Percentiles rank a stretch among this genome's conserved stretches.
Evolutionary conservation across 1,284 basidiomycete genomes (phyloP).

Genomic region (Apiotrichum siamense): DNA sequence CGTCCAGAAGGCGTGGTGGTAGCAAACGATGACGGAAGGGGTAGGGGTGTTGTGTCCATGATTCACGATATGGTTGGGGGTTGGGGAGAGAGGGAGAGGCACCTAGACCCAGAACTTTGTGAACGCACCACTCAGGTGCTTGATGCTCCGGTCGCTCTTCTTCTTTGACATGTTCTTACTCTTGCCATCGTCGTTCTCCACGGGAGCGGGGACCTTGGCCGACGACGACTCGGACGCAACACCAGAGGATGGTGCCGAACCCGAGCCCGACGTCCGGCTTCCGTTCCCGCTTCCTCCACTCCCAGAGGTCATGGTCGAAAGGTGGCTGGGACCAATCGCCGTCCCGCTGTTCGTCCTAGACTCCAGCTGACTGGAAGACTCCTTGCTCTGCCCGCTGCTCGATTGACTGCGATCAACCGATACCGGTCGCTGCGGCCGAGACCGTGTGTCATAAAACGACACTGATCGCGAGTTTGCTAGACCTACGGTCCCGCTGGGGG

Average conservation of each 20-base stretch:
- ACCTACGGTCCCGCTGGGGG: not conserved
- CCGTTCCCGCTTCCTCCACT: not conserved
- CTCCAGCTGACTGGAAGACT: constrained; percentile 4
- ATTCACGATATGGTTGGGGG: not conserved
- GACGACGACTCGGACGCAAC: not conserved
- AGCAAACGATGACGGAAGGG: too few species aligned
- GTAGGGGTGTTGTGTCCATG: not conserved
- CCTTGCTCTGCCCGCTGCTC: constrained; percentile 12
- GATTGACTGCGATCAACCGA: constrained; percentile 11
- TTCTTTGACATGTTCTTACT: constrained; percentile 19
- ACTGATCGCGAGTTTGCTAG: constrained; percentile 13
- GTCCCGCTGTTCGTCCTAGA: constrained; percentile 16
- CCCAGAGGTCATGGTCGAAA: not conserved
- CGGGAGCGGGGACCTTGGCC: not conserved
- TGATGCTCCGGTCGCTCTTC: constrained; percentile 34
- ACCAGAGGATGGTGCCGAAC: constrained; percentile 10
- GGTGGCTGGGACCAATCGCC: constrained; percentile 7
- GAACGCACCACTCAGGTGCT: constrained; percentile 33
- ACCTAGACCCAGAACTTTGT: constrained; percentile 43
- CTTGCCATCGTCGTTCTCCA: constrained; percentile 4
- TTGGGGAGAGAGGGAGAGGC: too few species aligned
- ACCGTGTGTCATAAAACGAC: constrained; percentile 17
- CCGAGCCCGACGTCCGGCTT: constrained; percentile 8
- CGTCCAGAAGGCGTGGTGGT: too few species aligned
- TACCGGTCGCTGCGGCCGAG: constrained; percentile 1